phyloP scores from a whole-genome alignment of 768 basidiomycete genomes.

The Galerina sulciceps region DNA sequence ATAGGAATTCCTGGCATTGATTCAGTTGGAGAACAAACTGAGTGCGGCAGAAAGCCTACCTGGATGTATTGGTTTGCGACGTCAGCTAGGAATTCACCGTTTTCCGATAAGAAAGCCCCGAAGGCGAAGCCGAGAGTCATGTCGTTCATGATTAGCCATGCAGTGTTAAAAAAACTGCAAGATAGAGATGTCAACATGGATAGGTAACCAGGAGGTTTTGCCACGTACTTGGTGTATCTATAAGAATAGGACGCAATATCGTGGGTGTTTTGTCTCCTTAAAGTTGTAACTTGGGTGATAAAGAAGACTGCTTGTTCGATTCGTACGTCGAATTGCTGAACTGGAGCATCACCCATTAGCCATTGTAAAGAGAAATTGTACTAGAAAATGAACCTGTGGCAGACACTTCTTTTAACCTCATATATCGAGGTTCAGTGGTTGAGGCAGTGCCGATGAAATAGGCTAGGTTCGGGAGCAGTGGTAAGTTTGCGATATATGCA shows the following conservation, averaged over 20 bases:
- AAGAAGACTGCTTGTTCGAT: conserved; percentile 51
- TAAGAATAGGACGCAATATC: conserved; percentile 49
- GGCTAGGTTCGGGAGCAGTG: conserved; percentile 14
- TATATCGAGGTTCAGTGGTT: not conserved
- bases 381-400: conserved; percentile 36
- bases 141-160: conserved; percentile 94
- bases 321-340: conserved; percentile 65
- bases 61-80: conserved; percentile 39
- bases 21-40: not conserved
- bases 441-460: not conserved
- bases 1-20: conserved; percentile 39
- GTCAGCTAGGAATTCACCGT: conserved; percentile 51
- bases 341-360: conserved; percentile 22
- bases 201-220: not conserved
- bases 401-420: conserved; percentile 45
- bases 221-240: conserved; percentile 69
- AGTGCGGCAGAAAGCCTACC: conserved; percentile 31
- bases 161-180: conserved; percentile 84
- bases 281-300: conserved; percentile 43
- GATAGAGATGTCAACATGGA: not conserved
- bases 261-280: conserved; percentile 38
- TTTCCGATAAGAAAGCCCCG: conserved; percentile 72
- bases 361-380: not conserved
- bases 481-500: conserved; percentile 24
- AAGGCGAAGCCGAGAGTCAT: conserved; percentile 81